Conservation (phyloP, 352 stramenopile species). For the Phytophthora parvispora region DNA sequence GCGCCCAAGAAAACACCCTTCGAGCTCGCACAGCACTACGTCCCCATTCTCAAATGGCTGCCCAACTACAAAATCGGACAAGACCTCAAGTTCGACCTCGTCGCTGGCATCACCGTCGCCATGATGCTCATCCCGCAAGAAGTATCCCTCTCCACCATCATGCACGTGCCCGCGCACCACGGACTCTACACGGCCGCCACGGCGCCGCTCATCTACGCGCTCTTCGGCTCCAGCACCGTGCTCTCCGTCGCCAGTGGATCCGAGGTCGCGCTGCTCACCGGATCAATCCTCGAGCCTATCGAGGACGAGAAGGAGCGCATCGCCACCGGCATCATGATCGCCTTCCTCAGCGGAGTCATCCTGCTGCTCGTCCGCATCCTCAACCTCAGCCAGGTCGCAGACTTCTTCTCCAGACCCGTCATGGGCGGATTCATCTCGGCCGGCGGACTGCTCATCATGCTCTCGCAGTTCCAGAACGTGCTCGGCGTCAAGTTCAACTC, state of each 20-base stretch:
- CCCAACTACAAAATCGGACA: slow-evolving; percentile 50
- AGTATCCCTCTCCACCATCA: slow-evolving; percentile 90
- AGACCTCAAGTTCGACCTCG: slow-evolving; percentile 61
- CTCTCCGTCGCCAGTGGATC: slow-evolving; percentile 82
- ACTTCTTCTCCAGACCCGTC: slow-evolving; percentile 92
- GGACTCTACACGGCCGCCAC: slow-evolving; percentile 89
- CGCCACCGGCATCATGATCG: slow-evolving; percentile 52
- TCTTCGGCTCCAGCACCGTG: slow-evolving; percentile 85
- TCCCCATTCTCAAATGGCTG: slow-evolving; percentile 57
- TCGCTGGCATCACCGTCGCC: slow-evolving; percentile 61
- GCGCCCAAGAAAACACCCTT: slow-evolving; percentile 18
- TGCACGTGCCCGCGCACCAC: slow-evolving; percentile 84
- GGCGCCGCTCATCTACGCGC: slow-evolving; percentile 81
- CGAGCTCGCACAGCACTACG: slow-evolving; percentile 15
- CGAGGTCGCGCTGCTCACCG: slow-evolving; percentile 63
- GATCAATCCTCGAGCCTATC: slow-evolving; percentile 56
- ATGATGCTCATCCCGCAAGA: slow-evolving; percentile 93
- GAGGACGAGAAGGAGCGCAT: slow-evolving; percentile 46
- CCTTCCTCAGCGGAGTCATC: slow-evolving; percentile 83
- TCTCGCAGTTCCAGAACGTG: slow-evolving; percentile 89
- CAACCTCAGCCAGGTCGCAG: slow-evolving; percentile 83
- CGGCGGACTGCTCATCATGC: slow-evolving; percentile 90
- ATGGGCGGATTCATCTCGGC: slow-evolving; percentile 92
- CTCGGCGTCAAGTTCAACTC: slow-evolving; percentile 69
- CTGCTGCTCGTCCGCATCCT: slow-evolving; percentile 81